Conservation (phyloP, 495 filamentous ascomycete species). For the Tuber aestivum region DNA sequence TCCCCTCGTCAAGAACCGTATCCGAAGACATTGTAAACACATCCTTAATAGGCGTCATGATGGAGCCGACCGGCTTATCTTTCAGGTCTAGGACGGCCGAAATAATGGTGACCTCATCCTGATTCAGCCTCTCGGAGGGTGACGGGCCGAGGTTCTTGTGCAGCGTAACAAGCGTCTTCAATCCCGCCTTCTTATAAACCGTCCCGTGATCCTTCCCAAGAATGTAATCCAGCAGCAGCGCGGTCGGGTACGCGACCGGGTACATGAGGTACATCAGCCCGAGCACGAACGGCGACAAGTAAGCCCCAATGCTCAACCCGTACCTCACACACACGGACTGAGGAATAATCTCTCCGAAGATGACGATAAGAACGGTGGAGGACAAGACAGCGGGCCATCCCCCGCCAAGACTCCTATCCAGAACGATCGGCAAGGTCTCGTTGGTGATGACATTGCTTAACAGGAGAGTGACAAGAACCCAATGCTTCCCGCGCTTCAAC, state of each 20-base stretch:
- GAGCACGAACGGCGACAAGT: slow-evolving; percentile 83
- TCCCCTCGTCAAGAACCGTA: slow-evolving; percentile 79
- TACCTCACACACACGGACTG: slow-evolving; percentile 96
- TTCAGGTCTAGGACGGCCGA: slow-evolving; percentile 93
- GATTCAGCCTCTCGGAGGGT: slow-evolving; percentile 77
- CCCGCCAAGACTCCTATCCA: slow-evolving; percentile 88
- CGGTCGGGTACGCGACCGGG: slow-evolving; percentile 81
- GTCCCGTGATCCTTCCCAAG: slow-evolving; percentile 91
- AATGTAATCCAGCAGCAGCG: slow-evolving; percentile 79
- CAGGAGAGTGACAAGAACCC: slow-evolving; percentile 94
- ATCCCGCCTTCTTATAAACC: slow-evolving; percentile 88
- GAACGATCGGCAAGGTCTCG: slow-evolving; percentile 89
- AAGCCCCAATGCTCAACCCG: slow-evolving; percentile 91
- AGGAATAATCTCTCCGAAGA: slow-evolving; percentile 93
- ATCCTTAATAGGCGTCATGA: slow-evolving; percentile 98
- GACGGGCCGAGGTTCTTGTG: slow-evolving; percentile 84
- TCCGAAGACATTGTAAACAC: slow-evolving; percentile 93
- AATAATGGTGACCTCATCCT: slow-evolving; percentile 98
- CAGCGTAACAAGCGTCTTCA: slow-evolving; percentile 85
- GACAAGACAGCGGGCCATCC: slow-evolving; percentile 91
- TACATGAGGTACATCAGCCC: slow-evolving; percentile 85
- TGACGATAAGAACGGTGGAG: slow-evolving; percentile 90
- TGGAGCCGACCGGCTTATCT: slow-evolving; percentile 84
- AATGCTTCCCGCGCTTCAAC: slow-evolving; percentile 86
- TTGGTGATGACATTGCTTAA: slow-evolving; percentile 97